These are phyloP conservation scores for Mycena rebaudengoi DNA, from an alignment of 768 basidiomycete species.

Conservation along the genomic window DNA sequence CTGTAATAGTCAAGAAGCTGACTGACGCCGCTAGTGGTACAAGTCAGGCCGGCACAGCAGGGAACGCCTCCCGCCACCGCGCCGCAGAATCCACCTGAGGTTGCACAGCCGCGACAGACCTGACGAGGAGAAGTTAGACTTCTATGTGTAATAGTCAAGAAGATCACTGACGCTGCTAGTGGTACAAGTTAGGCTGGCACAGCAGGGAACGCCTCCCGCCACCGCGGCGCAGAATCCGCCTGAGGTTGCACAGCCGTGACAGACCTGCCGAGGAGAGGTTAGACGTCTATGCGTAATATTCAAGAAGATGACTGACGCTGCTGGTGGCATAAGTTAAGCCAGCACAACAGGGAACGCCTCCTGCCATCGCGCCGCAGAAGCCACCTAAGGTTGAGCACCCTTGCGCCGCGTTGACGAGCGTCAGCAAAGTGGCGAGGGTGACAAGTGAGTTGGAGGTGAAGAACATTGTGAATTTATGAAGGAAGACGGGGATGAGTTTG, in stretches of 20 bases:
- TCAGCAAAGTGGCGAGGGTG: conserved; percentile 1
- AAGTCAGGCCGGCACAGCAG: no score
- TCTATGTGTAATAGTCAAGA: no score
- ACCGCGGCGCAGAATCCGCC: not conserved
- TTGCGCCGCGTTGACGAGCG: not conserved
- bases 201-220: not conserved
- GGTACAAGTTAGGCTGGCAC: not conserved
- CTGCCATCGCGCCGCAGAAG: not conserved
- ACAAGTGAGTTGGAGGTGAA: not conserved
- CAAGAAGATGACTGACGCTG: not conserved
- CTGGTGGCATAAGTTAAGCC: not conserved
- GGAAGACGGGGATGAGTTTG: not conserved
- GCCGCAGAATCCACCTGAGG: no score
- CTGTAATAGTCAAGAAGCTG: no score
- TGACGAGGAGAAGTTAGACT: no score
- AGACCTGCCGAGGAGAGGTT: not conserved
- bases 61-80: no score
- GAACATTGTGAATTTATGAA: no score
- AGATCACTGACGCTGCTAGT: no score
- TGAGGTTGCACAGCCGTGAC: not conserved
- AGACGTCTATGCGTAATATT: not conserved
- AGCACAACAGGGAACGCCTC: not conserved
- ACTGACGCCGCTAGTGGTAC: no score
- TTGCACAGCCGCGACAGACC: no score
- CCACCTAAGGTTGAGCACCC: not conserved